These are phyloP conservation scores for Sphaceloma murrayae DNA, from an alignment of 2,329 filamentous ascomycete genomes.

Conservation along the genomic window DNA sequence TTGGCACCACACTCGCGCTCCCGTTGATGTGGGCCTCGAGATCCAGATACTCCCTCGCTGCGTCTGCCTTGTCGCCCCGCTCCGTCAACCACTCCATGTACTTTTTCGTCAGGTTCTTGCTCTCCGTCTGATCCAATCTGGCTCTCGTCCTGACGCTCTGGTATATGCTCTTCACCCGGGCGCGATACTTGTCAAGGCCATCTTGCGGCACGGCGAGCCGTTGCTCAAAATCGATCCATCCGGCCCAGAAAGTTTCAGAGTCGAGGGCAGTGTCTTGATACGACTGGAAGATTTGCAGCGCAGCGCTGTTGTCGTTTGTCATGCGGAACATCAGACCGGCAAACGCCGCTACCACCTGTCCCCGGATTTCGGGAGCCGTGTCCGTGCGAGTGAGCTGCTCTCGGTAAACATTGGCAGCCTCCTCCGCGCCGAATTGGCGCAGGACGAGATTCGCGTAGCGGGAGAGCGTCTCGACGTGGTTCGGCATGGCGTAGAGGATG, in stretches of 20 bases:
- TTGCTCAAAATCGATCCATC: constrained; percentile 81
- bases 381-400: constrained; percentile 64
- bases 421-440: constrained; percentile 72
- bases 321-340: constrained; percentile 78
- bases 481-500: constrained; percentile 65
- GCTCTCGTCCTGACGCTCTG: constrained; percentile 65
- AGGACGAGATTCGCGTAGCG: constrained; percentile 81
- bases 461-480: constrained; percentile 77
- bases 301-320: constrained; percentile 64
- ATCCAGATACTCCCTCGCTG: constrained; percentile 75
- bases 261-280: constrained; percentile 78
- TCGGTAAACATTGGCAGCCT: constrained; percentile 75
- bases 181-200: constrained; percentile 54
- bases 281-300: constrained; percentile 70
- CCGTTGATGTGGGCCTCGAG: constrained; percentile 84
- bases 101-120: constrained; percentile 64
- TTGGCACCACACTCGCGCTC: constrained; percentile 27
- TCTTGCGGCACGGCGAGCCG: constrained; percentile 63
- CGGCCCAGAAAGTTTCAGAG: constrained; percentile 81
- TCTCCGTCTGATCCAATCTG: constrained; percentile 54
- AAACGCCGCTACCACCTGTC: constrained; percentile 80
- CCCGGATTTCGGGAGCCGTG: constrained; percentile 70
- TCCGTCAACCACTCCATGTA: constrained; percentile 83
- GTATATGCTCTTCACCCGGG: constrained; percentile 72
- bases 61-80: constrained; percentile 61